Conservation (phyloP, 495 filamentous ascomycete species). For the Aspergillus baeticus region DNA sequence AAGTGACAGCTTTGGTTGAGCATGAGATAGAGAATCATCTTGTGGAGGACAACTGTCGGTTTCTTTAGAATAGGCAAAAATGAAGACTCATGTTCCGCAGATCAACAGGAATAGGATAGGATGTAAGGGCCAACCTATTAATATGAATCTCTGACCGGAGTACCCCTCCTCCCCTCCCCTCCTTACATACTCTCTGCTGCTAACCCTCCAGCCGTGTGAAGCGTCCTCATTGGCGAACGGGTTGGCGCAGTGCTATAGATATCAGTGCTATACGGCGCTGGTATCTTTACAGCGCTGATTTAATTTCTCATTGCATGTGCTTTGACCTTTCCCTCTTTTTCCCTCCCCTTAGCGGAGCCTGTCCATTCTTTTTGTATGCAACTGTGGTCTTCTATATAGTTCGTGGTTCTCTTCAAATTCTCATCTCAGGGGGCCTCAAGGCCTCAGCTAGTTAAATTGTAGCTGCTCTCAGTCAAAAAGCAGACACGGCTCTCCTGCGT, state of each 20-base stretch:
- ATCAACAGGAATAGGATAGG: background rate
- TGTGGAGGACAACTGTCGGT: background rate
- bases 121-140: background rate
- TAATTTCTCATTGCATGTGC: background rate
- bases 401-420: background rate
- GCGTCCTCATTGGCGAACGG: slow-evolving; percentile 4
- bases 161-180: slow-evolving; percentile 1
- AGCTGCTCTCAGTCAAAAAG: background rate
- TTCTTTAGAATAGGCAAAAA: background rate
- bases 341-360: background rate
- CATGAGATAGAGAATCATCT: slow-evolving; percentile 10
- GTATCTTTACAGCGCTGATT: background rate
- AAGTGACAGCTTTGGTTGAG: slow-evolving; percentile 13
- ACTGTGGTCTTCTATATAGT: background rate
- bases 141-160: background rate
- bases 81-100: background rate
- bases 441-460: background rate
- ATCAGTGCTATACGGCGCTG: background rate
- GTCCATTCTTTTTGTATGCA: too few relatives aligned
- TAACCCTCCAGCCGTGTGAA: background rate
- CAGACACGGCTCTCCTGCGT: background rate
- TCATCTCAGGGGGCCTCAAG: background rate
- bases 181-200: background rate
- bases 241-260: background rate
- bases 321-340: background rate